These are phyloP conservation scores for Lophiostoma macrostomum DNA, from an alignment of 495 filamentous ascomycete genomes.

Conservation along the genomic window DNA sequence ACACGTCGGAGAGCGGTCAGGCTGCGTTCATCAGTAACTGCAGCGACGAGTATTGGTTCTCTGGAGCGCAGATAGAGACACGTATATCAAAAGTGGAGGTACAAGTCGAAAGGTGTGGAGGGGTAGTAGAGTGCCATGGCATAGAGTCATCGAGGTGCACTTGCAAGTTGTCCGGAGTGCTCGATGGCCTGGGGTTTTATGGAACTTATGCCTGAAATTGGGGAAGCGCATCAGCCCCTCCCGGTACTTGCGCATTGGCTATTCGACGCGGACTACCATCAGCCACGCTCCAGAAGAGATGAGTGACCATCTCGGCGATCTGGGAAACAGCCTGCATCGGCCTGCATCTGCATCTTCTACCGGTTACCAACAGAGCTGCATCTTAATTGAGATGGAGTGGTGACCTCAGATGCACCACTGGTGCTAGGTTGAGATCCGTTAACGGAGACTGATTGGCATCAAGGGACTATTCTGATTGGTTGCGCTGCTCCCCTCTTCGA, in stretches of 20 bases:
- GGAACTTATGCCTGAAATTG: conserved; percentile 30
- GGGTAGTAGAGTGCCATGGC: conserved; percentile 32
- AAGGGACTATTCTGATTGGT: conserved; percentile 13
- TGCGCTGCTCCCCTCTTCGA: conserved; percentile 4
- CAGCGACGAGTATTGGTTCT: conserved; percentile 23
- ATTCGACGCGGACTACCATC: conserved; percentile 7
- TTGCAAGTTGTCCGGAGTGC: conserved; percentile 15
- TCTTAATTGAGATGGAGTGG: conserved; percentile 10
- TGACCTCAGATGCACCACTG: neutral
- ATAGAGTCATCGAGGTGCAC: conserved; percentile 30
- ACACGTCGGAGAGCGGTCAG: conserved; percentile 17
- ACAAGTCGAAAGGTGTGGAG: conserved; percentile 33
- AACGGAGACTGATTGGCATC: conserved; percentile 18
- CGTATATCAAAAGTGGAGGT: conserved; percentile 35
- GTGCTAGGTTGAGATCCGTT: conserved; percentile 11
- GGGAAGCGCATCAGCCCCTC: conserved; percentile 29
- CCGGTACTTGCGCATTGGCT: conserved; percentile 12
- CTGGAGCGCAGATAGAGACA: conserved; percentile 26
- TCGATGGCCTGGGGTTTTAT: conserved; percentile 20
- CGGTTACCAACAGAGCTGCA: conserved; percentile 17
- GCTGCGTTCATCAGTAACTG: conserved; percentile 19
- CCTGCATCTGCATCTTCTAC: conserved; percentile 12
- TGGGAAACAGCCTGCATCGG: neutral
- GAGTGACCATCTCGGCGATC: conserved; percentile 18
- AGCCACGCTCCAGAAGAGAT: conserved; percentile 22